Evolutionary conservation across 768 basidiomycete genomes (phyloP).

Genomic region (Psilocybe azurescens): DNA sequence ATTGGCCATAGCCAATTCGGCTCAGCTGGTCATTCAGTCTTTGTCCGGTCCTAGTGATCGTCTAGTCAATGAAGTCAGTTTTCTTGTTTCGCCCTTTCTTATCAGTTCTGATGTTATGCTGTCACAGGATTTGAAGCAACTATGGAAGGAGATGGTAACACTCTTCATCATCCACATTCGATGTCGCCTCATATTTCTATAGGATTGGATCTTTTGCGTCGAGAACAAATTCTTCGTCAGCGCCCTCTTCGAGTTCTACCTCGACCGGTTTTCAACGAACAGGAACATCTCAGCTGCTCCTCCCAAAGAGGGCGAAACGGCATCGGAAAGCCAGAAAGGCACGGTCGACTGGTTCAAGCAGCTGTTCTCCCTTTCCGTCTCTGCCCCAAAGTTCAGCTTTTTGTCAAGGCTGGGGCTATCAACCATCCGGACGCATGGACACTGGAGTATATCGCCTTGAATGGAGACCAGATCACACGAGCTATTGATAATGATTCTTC

Average conservation of each 20-base stretch:
- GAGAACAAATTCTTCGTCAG: slow-evolving; percentile 26
- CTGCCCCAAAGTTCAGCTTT: slow-evolving; percentile 3
- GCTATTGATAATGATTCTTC: slow-evolving; percentile 26
- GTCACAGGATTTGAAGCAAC: slow-evolving; percentile 7
- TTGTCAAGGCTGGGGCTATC: slow-evolving; percentile 6
- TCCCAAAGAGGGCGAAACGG: background rate
- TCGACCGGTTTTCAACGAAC: slow-evolving; percentile 22
- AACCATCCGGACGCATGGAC: slow-evolving; percentile 26
- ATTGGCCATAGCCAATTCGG: slow-evolving; percentile 15
- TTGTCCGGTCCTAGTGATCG: slow-evolving; percentile 24
- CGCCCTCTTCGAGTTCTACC: slow-evolving; percentile 27
- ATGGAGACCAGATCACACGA: slow-evolving; percentile 16
- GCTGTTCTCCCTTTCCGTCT: background rate
- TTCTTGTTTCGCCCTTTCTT: background rate
- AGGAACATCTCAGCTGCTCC: background rate
- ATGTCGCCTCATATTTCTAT: background rate
- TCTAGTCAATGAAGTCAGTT: slow-evolving; percentile 18
- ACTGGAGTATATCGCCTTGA: slow-evolving; percentile 19
- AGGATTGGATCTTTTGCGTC: slow-evolving; percentile 32
- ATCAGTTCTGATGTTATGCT: no score
- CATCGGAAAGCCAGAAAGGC: background rate
- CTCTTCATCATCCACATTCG: background rate
- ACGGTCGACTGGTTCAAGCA: background rate
- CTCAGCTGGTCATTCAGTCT: slow-evolving; percentile 14
- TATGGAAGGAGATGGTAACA: slow-evolving; percentile 23